Conservation (phyloP, 2,329 filamentous ascomycete species). For the Elsinoe batatas region DNA sequence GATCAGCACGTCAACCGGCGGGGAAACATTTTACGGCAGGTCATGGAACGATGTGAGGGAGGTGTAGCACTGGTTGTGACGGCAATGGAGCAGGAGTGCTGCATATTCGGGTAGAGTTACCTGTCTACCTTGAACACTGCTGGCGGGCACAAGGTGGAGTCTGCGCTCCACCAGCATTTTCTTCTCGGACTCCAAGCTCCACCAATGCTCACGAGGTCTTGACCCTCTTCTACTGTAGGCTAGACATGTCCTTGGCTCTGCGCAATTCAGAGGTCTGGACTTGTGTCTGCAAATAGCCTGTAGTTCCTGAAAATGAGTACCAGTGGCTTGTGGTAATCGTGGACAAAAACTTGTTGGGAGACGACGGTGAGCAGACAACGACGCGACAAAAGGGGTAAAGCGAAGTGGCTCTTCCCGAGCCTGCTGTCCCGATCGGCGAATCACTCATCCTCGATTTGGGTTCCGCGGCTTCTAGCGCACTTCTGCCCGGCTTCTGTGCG, state of each 20-base stretch:
- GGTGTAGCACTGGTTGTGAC: too few relatives aligned
- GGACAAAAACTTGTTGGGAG: constrained; percentile 2
- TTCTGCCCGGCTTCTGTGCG: neutral
- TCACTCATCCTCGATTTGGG: neutral
- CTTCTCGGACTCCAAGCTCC: neutral
- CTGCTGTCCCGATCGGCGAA: neutral
- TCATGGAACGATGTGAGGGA: neutral
- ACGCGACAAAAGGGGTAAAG: neutral
- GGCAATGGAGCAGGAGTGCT: too few relatives aligned
- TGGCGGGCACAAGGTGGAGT: too few relatives aligned
- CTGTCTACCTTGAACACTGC: too few relatives aligned
- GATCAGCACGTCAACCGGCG: constrained; percentile 1
- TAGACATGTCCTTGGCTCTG: neutral
- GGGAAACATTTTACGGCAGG: neutral
- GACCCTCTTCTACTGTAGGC: neutral
- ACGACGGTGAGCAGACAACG: neutral
- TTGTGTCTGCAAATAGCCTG: too few relatives aligned
- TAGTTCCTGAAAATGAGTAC: neutral
- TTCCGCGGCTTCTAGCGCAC: neutral
- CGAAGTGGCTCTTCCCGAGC: neutral
- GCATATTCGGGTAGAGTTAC: too few relatives aligned
- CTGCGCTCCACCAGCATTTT: too few relatives aligned
- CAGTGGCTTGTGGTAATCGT: neutral
- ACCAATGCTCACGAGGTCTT: neutral
- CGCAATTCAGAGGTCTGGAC: too few relatives aligned